Percentiles rank a stretch among this genome's conserved stretches.
phyloP scores from a whole-genome alignment of 176 grass and related monocot genomes.

The Oryza punctata region DNA sequence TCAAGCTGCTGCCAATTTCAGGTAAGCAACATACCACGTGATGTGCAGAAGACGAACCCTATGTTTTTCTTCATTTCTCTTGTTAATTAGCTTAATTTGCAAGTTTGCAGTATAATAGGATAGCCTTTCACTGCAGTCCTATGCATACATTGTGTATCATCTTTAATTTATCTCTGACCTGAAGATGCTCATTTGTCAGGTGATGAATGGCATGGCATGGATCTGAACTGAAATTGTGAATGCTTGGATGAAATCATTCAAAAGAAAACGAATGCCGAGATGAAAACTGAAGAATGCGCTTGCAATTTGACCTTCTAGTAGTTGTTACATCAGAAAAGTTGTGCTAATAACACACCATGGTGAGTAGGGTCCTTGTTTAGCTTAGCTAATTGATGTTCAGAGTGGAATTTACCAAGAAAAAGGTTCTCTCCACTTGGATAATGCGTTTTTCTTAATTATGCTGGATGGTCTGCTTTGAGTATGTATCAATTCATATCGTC shows the following conservation, averaged over 20 bases:
- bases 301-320: background rate
- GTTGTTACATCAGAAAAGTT: background rate
- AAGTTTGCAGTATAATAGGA: background rate
- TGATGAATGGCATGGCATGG: background rate
- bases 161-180: background rate
- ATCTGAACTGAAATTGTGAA: background rate
- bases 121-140: background rate
- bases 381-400: background rate
- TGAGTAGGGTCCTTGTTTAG: background rate
- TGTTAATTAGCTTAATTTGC: background rate
- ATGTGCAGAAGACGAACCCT: background rate
- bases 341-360: background rate
- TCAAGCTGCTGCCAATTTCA: background rate
- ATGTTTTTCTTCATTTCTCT: background rate
- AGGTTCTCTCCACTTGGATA: background rate
- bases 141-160: background rate
- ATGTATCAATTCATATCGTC: background rate
- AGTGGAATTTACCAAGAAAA: background rate
- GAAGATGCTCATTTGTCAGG: background rate
- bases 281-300: background rate
- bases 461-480: background rate
- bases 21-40: constrained; percentile 27
- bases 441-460: background rate
- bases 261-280: background rate
- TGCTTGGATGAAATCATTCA: background rate